These are phyloP conservation scores for Yamadazyma aaseri DNA, from an alignment of 1,139 yeast genomes.

Conservation along the genomic window DNA sequence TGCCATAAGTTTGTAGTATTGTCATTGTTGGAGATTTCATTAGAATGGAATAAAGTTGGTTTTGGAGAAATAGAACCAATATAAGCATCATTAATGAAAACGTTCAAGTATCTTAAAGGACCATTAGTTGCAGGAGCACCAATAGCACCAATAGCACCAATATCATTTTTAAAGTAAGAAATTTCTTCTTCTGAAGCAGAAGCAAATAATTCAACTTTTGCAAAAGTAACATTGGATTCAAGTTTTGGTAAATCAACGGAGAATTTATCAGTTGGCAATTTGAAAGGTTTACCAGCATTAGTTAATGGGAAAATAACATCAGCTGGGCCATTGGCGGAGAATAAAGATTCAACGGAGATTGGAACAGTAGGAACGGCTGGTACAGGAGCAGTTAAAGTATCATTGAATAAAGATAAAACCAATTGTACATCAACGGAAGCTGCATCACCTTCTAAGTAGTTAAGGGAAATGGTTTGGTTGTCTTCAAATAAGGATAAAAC, in stretches of 20 bases:
- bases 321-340: constrained; percentile 16
- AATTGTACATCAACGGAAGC: constrained; percentile 16
- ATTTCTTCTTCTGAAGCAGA: constrained; percentile 26
- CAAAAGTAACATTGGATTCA: constrained; percentile 21
- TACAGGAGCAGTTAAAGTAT: constrained; percentile 8
- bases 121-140: constrained; percentile 14
- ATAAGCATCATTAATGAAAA: constrained; percentile 21
- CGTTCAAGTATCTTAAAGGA: constrained; percentile 26
- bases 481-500: constrained; percentile 17
- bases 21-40: constrained; percentile 15
- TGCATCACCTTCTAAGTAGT: constrained; percentile 19
- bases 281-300: constrained; percentile 13
- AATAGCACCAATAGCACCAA: constrained; percentile 9
- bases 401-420: constrained; percentile 19
- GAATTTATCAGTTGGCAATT: constrained; percentile 14
- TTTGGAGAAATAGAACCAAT: constrained; percentile 25
- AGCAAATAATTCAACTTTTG: constrained; percentile 25
- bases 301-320: constrained; percentile 13
- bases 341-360: constrained; percentile 11
- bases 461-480: constrained; percentile 14
- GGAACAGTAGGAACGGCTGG: constrained; percentile 5
- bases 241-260: constrained; percentile 15
- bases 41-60: constrained; percentile 27
- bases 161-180: constrained; percentile 19
- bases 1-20: constrained; percentile 18